Percentiles rank a stretch among this genome's conserved stretches.
These are phyloP conservation scores for Spergularia bocconei DNA, from an alignment of 148 eudicot genomes.

Conservation along the genomic window DNA sequence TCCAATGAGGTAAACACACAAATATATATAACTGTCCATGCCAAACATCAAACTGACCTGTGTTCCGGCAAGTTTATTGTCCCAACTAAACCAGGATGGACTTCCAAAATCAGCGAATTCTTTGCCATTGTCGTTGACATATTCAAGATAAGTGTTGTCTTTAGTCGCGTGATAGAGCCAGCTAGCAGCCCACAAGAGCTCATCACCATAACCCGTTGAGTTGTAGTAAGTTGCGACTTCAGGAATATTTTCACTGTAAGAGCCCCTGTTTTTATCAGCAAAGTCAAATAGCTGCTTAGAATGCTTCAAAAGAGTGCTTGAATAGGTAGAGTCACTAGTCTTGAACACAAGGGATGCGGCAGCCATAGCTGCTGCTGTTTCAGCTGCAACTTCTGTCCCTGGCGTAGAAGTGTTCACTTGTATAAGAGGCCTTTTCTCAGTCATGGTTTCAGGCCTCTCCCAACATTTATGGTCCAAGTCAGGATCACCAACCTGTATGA, in stretches of 20 bases:
- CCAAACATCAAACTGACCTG: slow-evolving; percentile 42
- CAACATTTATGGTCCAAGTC: slow-evolving; percentile 78
- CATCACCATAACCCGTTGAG: slow-evolving; percentile 86
- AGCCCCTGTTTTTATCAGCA: slow-evolving; percentile 62
- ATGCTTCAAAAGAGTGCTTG: slow-evolving; percentile 64
- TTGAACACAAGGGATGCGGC: slow-evolving; percentile 89
- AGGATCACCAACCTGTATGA: slow-evolving; percentile 76
- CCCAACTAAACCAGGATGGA: slow-evolving; percentile 98
- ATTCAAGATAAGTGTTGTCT: slow-evolving; percentile 52
- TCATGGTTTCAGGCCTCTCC: slow-evolving; percentile 90
- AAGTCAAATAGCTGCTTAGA: slow-evolving; percentile 66
- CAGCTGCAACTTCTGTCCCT: slow-evolving; percentile 92
- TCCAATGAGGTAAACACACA: neutral
- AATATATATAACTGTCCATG: neutral
- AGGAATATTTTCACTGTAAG: slow-evolving; percentile 72
- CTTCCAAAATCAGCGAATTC: slow-evolving; percentile 60
- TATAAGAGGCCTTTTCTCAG: slow-evolving; percentile 57
- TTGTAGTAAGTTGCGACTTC: slow-evolving; percentile 68
- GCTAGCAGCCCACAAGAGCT: slow-evolving; percentile 94
- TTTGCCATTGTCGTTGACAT: slow-evolving; percentile 68
- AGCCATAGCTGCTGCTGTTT: slow-evolving; percentile 94
- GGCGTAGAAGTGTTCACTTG: slow-evolving; percentile 68
- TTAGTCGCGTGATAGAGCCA: slow-evolving; percentile 95
- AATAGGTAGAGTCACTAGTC: slow-evolving; percentile 50
- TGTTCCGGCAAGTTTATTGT: slow-evolving; percentile 83